phyloP scores from a whole-genome alignment of 176 grass and related monocot genomes.

The Zoysia japonica region DNA sequence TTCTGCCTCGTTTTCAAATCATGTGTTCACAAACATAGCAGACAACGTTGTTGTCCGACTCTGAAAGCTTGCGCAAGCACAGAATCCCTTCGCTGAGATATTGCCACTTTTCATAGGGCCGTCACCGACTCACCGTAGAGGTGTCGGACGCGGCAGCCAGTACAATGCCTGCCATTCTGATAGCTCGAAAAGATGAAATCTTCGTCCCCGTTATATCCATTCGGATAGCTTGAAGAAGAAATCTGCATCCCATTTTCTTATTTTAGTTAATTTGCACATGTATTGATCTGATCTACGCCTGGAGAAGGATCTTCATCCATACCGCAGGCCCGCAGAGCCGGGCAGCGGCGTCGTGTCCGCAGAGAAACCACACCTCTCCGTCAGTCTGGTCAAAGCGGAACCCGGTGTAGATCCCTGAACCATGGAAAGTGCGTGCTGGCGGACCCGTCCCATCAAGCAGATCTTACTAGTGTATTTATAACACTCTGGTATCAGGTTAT shows the following conservation, averaged over 20 bases:
- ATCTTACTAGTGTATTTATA: constrained; percentile 17
- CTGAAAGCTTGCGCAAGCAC: no score
- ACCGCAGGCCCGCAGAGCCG: constrained; percentile 13
- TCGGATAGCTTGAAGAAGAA: constrained; percentile 34
- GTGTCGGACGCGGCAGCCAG: not conserved
- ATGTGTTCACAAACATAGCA: no score
- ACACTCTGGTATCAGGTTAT: not conserved
- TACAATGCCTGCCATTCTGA: not conserved
- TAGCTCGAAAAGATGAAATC: constrained; percentile 16
- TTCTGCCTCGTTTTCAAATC: no score
- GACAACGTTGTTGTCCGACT: no score
- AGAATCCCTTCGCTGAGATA: no score
- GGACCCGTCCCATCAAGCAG: constrained; percentile 13
- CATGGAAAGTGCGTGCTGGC: not conserved
- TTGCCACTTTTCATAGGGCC: no score
- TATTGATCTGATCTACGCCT: not conserved
- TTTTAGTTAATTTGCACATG: constrained; percentile 27
- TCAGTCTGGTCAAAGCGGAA: constrained; percentile 18
- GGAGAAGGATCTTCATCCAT: constrained; percentile 29
- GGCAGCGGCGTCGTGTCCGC: constrained; percentile 2
- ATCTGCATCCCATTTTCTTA: constrained; percentile 5
- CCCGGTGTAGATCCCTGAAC: constrained; percentile 13
- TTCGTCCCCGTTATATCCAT: constrained; percentile 21
- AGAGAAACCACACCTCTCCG: constrained; percentile 19
- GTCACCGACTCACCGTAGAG: no score